A percentile compares a stretch with the other conserved stretches of the same genome.
Conservation (phyloP, 129 eudicot species). For the Lactuca saligna region DNA sequence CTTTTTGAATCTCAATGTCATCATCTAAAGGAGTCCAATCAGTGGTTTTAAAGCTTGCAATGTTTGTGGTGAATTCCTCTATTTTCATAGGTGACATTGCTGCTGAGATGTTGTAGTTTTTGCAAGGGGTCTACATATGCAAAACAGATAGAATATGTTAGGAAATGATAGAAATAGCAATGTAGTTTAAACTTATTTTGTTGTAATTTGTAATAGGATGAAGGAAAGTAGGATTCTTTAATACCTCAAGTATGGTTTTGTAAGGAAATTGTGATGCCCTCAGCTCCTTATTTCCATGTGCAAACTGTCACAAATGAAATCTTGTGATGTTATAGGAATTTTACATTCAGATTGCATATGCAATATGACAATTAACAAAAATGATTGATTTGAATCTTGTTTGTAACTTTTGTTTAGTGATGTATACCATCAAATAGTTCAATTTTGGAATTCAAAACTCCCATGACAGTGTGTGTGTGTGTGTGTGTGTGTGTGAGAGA, state of each 20-base stretch:
- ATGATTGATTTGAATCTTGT: neutral
- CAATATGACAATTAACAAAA: slow-evolving; percentile 6
- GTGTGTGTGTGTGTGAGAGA: neutral
- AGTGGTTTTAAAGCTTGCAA: slow-evolving; percentile 20
- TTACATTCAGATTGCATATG: neutral
- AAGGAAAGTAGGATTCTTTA: no score
- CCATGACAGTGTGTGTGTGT: neutral
- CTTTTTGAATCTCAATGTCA: slow-evolving; percentile 11
- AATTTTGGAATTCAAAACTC: neutral
- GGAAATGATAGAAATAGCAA: neutral
- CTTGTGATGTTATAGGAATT: neutral
- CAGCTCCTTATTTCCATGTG: slow-evolving; percentile 36
- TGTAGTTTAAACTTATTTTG: no score
- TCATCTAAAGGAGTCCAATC: slow-evolving; percentile 42
- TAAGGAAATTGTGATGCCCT: slow-evolving; percentile 27
- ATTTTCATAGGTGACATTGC: slow-evolving; percentile 19
- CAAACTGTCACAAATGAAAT: slow-evolving; percentile 35
- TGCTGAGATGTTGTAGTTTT: slow-evolving; percentile 24
- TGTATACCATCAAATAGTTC: neutral
- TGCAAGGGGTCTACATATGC: slow-evolving; percentile 31
- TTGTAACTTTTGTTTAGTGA: neutral
- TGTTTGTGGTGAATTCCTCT: slow-evolving; percentile 24
- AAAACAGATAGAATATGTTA: slow-evolving; percentile 3
- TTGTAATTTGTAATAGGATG: no score
- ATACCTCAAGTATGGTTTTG: slow-evolving; percentile 33